Percentiles rank a stretch among this genome's conserved stretches.
phyloP scores from a whole-genome alignment of 805 yeast species.

The Kuraishia cidri region DNA sequence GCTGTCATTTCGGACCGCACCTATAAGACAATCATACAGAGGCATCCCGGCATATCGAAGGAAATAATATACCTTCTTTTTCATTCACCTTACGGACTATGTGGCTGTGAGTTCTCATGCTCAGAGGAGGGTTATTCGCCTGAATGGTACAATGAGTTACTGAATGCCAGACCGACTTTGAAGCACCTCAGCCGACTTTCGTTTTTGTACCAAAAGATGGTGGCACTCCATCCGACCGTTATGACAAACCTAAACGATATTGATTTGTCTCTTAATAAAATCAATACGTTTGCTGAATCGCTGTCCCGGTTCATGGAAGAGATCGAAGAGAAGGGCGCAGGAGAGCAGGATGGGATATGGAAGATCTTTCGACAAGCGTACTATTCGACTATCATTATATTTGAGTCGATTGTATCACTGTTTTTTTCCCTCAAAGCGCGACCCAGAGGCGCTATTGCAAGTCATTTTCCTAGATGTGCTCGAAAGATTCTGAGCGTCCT shows the following conservation, averaged over 20 bases:
- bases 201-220: conserved; percentile 19
- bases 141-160: not conserved
- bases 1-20: conserved; percentile 1
- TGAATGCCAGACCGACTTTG: conserved; percentile 25
- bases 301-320: conserved; percentile 8
- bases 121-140: not conserved
- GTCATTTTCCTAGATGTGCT: conserved; percentile 11
- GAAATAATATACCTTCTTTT: conserved; percentile 1
- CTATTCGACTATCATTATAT: conserved; percentile 39
- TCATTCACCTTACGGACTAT: conserved; percentile 3
- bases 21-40: not conserved
- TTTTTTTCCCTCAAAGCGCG: conserved; percentile 8
- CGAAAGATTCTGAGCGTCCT: conserved; percentile 27
- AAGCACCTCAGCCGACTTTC: conserved; percentile 42
- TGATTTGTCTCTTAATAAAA: conserved; percentile 13
- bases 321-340: not conserved
- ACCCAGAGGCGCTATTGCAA: conserved; percentile 5
- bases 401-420: conserved; percentile 37
- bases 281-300: conserved; percentile 20
- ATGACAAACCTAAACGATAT: conserved; percentile 8
- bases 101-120: not conserved
- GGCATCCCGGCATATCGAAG: not conserved
- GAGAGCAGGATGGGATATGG: conserved; percentile 16
- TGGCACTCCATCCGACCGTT: conserved; percentile 8
- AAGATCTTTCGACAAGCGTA: conserved; percentile 27